Evolutionary conservation across 176 grass and related monocot genomes (phyloP), one percentile per base, ranked within the genome.

Genomic region (Aegilops longissima): DNA sequence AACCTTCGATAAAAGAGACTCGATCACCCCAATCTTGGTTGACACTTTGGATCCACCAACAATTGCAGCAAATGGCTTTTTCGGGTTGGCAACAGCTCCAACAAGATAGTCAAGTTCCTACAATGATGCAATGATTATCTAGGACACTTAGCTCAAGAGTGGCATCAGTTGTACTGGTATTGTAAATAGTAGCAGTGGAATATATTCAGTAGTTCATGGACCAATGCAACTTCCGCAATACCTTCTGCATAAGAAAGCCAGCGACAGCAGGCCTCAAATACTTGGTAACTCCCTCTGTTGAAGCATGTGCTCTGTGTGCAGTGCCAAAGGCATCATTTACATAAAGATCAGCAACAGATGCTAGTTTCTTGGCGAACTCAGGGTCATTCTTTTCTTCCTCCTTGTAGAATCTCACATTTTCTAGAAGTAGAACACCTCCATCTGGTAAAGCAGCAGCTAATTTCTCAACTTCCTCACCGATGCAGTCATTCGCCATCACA

Each of bases 191-290:
- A 42, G 36, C 70, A 39, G 21, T 8, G n/a, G 21, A 61, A 39
- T 6, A 62, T 39, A 12, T 30, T 42, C 9, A 63, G 66, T 17
- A 74, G n/a, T 30, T 21, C 24, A 76, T 74, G 25, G 2, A 69
- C 2, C n/a, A 70, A 71, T 30, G 54, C 9, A 88, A 78, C 47
- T 88, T 29, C 5, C 18, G 34, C 17, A 78, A 23, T 86, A 94
- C 95, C 92, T 94, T 92, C 81, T 97, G 95, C 92, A 97, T 97
- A 17, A 94, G 95, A 88, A 94, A 94, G 14, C 95, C 95, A 69
- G 92, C 92, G 87, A 97, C 92, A 83, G 95, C 72, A 76, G 92
- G 95, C 74, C 63, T 97, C 61, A 97, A 82, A 88, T 81, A 94
- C 90, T 94, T 97, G 52, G 95, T 74, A 33, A 97, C 95, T 54